A percentile compares a stretch with the other conserved stretches of the same genome.
Conservation (phyloP, 1,284 basidiomycete species). For the Ustilago hordei region DNA sequence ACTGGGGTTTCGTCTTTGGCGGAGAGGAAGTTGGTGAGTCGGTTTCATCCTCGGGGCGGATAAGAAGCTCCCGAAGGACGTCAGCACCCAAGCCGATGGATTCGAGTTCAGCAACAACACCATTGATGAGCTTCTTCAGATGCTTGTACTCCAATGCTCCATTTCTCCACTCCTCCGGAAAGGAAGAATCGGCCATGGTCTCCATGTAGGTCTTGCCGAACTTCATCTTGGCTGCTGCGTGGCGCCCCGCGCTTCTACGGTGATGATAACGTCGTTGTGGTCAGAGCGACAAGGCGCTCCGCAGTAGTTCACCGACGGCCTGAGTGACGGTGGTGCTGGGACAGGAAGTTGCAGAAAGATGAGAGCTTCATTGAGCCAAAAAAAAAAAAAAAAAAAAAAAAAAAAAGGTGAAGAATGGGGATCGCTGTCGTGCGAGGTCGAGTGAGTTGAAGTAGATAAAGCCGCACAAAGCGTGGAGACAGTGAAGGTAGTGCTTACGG, state of each 20-base stretch:
- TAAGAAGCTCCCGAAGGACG: slow-evolving; percentile 73
- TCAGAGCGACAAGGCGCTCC: background rate
- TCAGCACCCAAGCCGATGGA: slow-evolving; percentile 80
- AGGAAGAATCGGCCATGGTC: slow-evolving; percentile 75
- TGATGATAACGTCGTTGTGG: background rate
- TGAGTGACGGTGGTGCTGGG: background rate
- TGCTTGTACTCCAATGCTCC: slow-evolving; percentile 88
- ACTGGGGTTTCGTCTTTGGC: slow-evolving; percentile 15
- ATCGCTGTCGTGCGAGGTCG: background rate
- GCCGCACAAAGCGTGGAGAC: no score
- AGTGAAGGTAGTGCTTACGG: no score
- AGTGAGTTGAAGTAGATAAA: no score
- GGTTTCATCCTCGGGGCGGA: slow-evolving; percentile 41
- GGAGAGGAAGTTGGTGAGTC: background rate
- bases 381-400: no score
- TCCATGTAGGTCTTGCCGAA: slow-evolving; percentile 83
- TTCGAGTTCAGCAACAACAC: slow-evolving; percentile 83
- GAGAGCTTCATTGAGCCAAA: slow-evolving; percentile 9
- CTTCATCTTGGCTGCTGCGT: slow-evolving; percentile 74
- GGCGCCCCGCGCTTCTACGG: slow-evolving; percentile 19
- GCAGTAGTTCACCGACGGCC: background rate
- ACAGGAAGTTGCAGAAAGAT: background rate
- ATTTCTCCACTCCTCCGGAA: slow-evolving; percentile 80
- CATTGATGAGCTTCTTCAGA: slow-evolving; percentile 93
- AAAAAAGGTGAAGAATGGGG: background rate